Evolutionary conservation across 176 grass and related monocot species (phyloP).

Genomic region (Oryza glumipatula): DNA sequence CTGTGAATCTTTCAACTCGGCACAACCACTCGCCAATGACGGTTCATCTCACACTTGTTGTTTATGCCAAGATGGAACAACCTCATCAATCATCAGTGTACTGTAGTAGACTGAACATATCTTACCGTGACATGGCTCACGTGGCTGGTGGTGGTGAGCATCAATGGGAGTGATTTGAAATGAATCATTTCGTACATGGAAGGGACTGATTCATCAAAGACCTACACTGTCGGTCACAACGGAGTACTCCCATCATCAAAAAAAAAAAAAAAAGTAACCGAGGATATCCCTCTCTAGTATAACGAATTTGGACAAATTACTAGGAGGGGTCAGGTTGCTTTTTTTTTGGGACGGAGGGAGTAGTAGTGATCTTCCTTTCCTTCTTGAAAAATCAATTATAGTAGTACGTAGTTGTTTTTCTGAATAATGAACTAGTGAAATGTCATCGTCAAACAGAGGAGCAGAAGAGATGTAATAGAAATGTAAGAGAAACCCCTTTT

Average conservation of each 20-base stretch:
- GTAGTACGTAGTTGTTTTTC: neutral
- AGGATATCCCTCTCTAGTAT: too few species aligned
- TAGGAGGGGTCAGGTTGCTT: too few species aligned
- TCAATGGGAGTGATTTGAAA: neutral
- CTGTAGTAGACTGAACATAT: neutral
- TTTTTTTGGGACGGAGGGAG: too few species aligned
- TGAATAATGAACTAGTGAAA: neutral
- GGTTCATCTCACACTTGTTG: neutral
- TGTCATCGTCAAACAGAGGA: neutral
- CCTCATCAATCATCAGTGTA: neutral
- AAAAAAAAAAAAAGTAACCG: too few species aligned
- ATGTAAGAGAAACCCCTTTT: neutral
- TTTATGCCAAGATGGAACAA: constrained; percentile 18
- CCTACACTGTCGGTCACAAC: neutral
- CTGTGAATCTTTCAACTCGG: neutral
- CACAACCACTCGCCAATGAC: neutral
- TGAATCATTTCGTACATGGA: constrained; percentile 18
- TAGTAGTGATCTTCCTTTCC: neutral
- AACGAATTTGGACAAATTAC: too few species aligned
- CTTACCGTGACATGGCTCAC: neutral
- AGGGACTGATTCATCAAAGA: neutral
- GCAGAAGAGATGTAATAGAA: neutral
- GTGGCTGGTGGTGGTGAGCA: constrained; percentile 4
- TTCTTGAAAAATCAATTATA: neutral
- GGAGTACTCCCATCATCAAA: too few species aligned